These are phyloP conservation scores for Pseudocercospora eumusae DNA, from an alignment of 2,329 filamentous ascomycete species.

Conservation along the genomic window DNA sequence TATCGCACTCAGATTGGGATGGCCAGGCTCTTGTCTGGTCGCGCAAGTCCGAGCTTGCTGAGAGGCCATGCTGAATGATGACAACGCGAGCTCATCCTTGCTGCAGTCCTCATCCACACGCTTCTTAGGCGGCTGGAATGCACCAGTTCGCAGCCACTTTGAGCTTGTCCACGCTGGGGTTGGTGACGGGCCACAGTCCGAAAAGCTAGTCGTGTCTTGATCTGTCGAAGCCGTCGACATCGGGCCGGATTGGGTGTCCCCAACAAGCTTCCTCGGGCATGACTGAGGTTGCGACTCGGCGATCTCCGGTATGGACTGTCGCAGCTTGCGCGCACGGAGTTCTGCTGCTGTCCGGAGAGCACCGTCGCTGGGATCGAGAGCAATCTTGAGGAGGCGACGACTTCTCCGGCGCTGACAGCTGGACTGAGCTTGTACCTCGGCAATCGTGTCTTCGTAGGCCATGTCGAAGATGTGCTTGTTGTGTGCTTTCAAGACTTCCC, in stretches of 20 bases:
- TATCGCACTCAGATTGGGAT: neutral
- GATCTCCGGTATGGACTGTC: neutral
- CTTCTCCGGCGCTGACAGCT: constrained; percentile 24
- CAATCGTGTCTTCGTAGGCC: constrained; percentile 11
- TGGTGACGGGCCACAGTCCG: constrained; percentile 27
- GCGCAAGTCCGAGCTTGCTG: constrained; percentile 15
- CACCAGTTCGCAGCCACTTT: constrained; percentile 27
- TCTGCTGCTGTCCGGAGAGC: constrained; percentile 25
- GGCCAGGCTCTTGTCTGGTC: neutral
- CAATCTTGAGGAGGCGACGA: constrained; percentile 18
- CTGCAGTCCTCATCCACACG: constrained; percentile 31
- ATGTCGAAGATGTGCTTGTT: neutral
- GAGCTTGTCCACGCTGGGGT: constrained; percentile 32
- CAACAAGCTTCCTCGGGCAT: constrained; percentile 19
- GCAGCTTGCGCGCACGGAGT: constrained; percentile 19
- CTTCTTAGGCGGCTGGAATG: constrained; percentile 23
- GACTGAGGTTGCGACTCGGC: constrained; percentile 21
- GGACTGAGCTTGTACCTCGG: constrained; percentile 23
- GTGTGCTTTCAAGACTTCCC: constrained; percentile 17
- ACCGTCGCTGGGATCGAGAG: constrained; percentile 25
- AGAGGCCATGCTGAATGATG: constrained; percentile 26
- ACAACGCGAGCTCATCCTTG: constrained; percentile 28
- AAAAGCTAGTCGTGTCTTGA: constrained; percentile 16
- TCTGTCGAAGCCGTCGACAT: constrained; percentile 1
- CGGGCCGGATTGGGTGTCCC: constrained; percentile 18